These are phyloP conservation scores for Metroxylon sagu DNA, from an alignment of 176 grass and related monocot genomes.

Conservation along the genomic window DNA sequence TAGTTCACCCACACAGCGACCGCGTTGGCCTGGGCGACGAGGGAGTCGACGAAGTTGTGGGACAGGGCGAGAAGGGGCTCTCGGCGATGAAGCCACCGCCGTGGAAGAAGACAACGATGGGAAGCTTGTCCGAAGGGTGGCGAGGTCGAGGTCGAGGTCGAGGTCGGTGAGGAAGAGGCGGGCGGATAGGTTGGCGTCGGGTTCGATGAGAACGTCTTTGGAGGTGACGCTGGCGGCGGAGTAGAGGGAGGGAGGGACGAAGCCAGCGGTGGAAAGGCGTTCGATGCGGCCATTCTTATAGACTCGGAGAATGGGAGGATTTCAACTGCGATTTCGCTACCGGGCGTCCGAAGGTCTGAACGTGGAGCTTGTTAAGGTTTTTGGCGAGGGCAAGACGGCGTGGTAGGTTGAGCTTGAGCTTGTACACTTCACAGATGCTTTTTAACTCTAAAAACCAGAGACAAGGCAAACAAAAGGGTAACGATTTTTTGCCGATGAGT, in stretches of 20 bases:
- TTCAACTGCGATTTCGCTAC: no score
- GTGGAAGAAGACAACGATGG: conserved; percentile 45
- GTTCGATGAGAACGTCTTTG: conserved; percentile 31
- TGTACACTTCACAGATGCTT: no score
- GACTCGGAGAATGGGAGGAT: no score
- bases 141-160: no score
- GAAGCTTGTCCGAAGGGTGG: neutral
- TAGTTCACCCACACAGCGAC: conserved; percentile 33
- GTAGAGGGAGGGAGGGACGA: neutral
- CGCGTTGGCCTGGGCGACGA: neutral
- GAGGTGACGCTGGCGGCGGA: conserved; percentile 29
- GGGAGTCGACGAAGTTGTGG: conserved; percentile 9
- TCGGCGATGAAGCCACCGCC: conserved; percentile 37
- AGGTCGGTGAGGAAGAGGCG: neutral
- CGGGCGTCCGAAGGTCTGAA: no score
- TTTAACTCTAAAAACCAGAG: no score
- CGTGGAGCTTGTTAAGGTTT: no score
- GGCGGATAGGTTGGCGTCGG: conserved; percentile 15
- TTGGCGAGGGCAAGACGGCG: no score
- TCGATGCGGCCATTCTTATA: no score
- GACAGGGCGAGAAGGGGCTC: conserved; percentile 1
- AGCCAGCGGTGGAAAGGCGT: conserved; percentile 10
- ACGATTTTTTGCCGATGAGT: no score
- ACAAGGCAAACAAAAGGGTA: no score
- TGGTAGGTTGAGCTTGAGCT: no score